Evolutionary conservation across 225 moss, liverwort and hornwort genomes (phyloP).

Genomic region (Marchantia polymorpha): DNA sequence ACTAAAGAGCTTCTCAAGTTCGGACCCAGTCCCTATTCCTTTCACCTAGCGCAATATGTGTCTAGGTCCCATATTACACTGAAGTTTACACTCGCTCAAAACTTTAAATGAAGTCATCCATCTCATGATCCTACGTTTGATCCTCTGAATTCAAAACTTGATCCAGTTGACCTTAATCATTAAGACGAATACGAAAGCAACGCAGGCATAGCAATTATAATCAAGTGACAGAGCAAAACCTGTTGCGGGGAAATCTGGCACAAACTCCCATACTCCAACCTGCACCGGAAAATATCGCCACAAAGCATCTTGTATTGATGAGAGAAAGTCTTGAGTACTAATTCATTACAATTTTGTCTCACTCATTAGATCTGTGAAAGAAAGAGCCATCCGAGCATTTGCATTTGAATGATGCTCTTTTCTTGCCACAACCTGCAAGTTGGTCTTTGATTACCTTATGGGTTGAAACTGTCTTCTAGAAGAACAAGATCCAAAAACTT

Average conservation of each 20-base stretch:
- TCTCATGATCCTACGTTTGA: neutral
- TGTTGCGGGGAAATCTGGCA: slow-evolving; percentile 35
- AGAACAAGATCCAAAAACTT: too few relatives aligned
- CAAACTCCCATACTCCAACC: slow-evolving; percentile 83
- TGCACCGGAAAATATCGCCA: slow-evolving; percentile 27
- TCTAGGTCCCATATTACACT: too few relatives aligned
- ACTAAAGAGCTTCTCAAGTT: neutral
- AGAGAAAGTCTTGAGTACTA: neutral
- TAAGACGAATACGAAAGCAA: too few relatives aligned
- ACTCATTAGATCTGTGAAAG: too few relatives aligned
- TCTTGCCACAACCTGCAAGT: too few relatives aligned
- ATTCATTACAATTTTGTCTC: too few relatives aligned
- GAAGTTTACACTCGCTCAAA: neutral
- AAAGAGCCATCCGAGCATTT: too few relatives aligned
- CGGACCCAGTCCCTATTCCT: neutral
- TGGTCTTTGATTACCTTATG: too few relatives aligned
- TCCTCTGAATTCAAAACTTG: neutral
- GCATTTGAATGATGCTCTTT: too few relatives aligned
- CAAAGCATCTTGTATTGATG: neutral
- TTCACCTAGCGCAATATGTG: neutral
- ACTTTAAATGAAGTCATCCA: neutral
- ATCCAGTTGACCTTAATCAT: neutral
- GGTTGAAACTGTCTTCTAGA: too few relatives aligned
- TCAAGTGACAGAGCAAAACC: neutral
- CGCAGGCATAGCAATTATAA: neutral